Evolutionary conservation across 2,329 filamentous ascomycete species (phyloP).

Genomic region (Venturia nashicola): DNA sequence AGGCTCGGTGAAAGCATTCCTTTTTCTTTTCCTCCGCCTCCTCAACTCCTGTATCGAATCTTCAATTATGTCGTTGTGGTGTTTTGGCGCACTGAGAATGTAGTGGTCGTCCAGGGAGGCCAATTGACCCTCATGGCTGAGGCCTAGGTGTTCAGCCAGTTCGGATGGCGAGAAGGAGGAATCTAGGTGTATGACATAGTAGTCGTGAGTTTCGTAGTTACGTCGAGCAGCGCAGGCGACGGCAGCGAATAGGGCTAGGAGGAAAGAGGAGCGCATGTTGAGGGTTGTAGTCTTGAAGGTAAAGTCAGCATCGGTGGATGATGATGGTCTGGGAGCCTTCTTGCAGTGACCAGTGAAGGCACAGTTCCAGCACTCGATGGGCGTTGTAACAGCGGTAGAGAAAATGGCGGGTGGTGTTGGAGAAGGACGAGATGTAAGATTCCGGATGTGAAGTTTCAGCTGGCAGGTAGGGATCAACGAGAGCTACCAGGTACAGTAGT

Average conservation of each 20-base stretch:
- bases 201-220: slow-evolving; percentile 72
- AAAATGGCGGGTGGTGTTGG: background rate
- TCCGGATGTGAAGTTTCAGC: background rate
- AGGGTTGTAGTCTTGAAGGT: background rate
- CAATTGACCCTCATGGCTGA: slow-evolving; percentile 70
- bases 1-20: slow-evolving; percentile 22
- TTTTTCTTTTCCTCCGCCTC: slow-evolving; percentile 44
- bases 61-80: slow-evolving; percentile 42
- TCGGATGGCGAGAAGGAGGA: slow-evolving; percentile 50
- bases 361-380: background rate
- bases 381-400: background rate
- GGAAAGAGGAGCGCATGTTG: slow-evolving; percentile 32
- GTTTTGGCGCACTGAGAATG: slow-evolving; percentile 61
- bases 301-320: background rate
- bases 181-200: slow-evolving; percentile 82
- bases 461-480: background rate
- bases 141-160: slow-evolving; percentile 59
- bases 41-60: slow-evolving; percentile 40
- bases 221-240: slow-evolving; percentile 33
- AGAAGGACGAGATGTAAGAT: background rate
- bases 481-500: too few relatives aligned
- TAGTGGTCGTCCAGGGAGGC: slow-evolving; percentile 71
- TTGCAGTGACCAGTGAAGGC: background rate
- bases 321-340: background rate
- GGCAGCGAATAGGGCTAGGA: slow-evolving; percentile 28